Evolutionary conservation across 2,329 filamentous ascomycete species (phyloP).

Genomic region (Penicillium sumatraense): DNA sequence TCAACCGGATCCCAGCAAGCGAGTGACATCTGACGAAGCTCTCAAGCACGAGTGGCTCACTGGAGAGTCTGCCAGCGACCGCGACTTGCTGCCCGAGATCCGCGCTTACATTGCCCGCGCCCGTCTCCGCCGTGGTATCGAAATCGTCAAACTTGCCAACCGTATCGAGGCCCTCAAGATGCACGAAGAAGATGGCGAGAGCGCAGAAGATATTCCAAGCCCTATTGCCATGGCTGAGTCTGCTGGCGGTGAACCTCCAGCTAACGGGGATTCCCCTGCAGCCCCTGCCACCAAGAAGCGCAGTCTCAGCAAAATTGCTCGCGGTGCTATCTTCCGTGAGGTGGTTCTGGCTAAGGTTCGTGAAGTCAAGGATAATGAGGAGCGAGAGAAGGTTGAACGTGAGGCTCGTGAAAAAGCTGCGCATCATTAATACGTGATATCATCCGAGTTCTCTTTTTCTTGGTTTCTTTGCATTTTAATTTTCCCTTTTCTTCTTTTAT

Average conservation of each 20-base stretch:
- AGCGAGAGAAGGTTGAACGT: constrained; percentile 70
- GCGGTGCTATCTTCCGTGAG: constrained; percentile 84
- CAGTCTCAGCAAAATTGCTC: constrained; percentile 62
- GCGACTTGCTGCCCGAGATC: constrained; percentile 97
- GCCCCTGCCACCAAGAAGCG: constrained; percentile 49
- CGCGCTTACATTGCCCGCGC: constrained; percentile 90
- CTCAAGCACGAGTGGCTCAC: constrained; percentile 86
- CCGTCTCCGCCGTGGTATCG: constrained; percentile 88
- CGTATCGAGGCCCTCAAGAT: constrained; percentile 93
- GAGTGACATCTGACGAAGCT: constrained; percentile 79
- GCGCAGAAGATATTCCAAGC: constrained; percentile 70
- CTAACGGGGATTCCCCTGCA: constrained; percentile 27
- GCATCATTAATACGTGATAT: not conserved
- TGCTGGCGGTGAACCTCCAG: constrained; percentile 37
- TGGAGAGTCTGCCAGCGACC: constrained; percentile 87
- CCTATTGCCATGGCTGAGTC: constrained; percentile 64
- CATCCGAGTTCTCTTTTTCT: constrained; percentile 16
- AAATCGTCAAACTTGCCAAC: constrained; percentile 94
- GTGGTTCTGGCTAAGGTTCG: constrained; percentile 92
- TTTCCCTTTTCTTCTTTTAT: not conserved
- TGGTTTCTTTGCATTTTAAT: constrained; percentile 5
- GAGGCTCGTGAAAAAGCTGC: constrained; percentile 52
- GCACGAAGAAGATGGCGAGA: constrained; percentile 87
- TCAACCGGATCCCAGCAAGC: constrained; percentile 74
- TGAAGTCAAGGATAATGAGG: constrained; percentile 87